Evolutionary conservation across 768 basidiomycete species (phyloP), one percentile per base, ranked within the genome.

Genomic region (Termitomyces sp.): DNA sequence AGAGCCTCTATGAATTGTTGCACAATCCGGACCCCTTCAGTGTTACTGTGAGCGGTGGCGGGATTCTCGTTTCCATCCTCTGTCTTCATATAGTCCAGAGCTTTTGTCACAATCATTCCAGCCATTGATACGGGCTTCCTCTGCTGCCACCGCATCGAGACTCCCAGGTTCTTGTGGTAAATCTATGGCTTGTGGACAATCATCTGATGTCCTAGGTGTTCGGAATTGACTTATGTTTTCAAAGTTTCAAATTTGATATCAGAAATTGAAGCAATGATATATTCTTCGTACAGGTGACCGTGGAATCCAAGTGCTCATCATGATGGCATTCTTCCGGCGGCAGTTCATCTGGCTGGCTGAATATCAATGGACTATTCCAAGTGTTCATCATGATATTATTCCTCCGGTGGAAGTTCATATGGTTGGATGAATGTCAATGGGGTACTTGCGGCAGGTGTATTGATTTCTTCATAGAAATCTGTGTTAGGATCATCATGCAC

Each of bases 21-120:
- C 9, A 49, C 48, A 25, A 57, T 48, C 7, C n/a, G 47, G 10
- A 58, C 45, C 40, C 58, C 56, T 14, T 55, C 56, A 55, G 23
- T 42, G 16, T n/a, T 40, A 21, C 41, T 42, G 11, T 23, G 11
- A 23, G 41, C 12, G 9, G 23, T 43, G 21, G 42, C 42, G 12
- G 12, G 42, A 25, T 43, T 21, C 12, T 43, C 21, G 5, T 25
- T 14, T 43, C 6, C 1, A 16, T 39, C 42, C 14, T 43, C 11
- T n/a, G 10, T 23, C 12, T 25, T 23, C 41, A 23, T n/a, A n/a
- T n/a, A 23, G 42, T 12, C 12, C 14, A 43, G 12, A 25, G 11
- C 11, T 14, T 12, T 43, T 21, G 5, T 43, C 21, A 43, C 4
- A 6, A 43, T 23, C 4, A 23, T 23, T 14, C 42, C 23, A 25